Base-by-base conservation (phyloP, 495 filamentous ascomycete species). In the Hyaloscypha hepaticicola region DNA sequence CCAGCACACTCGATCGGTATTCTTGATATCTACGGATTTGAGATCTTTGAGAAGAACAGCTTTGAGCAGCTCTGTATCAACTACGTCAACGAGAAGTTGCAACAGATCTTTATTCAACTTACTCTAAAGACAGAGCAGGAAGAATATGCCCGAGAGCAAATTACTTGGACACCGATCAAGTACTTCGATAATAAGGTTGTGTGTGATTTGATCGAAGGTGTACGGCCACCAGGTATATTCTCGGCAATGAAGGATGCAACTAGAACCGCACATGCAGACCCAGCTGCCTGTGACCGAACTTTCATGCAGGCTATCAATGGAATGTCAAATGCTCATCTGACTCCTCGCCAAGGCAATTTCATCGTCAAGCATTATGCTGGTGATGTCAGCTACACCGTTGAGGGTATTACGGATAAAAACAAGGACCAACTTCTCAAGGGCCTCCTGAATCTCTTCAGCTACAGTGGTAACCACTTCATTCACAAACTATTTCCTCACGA, bases 111-210 rank as follows among this genome's bases (percentile, higher is more conserved):
- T 74, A 99, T 99, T 65, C 96, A 99, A 75, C 82, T 99, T 65
- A 99, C 96, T 0, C 77, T 99, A 55, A 96, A 95, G 78, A 90
- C 96, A 1, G 96, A 99, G 73, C 96, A 99, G 77, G 96, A 99
- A 63, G 96, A 99, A 76, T 99, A 99, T 67, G 92, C 90, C 14
- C 82, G 92, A 53, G 96, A 99, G 74, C 86, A 97, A 79, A 99
- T 99, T 74, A 86, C 93, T 72, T 99, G 96, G 96, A 97, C 93
- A 0, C 96, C 96, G 2, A 99, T 99, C 81, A 94, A 93, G 69
- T 99, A 98, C 78, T 99, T 99, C 67, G 96, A 99, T 77, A 99
- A 99, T 81, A 98, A 97, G 81, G 86, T 99, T 55, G 96, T 99
- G 50, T 99, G 96, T 75, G 95, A 97, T 62, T 75, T 99, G 71